phyloP scores from a whole-genome alignment of 371 early-diverging fungal species.

The Nosema granulosis region DNA sequence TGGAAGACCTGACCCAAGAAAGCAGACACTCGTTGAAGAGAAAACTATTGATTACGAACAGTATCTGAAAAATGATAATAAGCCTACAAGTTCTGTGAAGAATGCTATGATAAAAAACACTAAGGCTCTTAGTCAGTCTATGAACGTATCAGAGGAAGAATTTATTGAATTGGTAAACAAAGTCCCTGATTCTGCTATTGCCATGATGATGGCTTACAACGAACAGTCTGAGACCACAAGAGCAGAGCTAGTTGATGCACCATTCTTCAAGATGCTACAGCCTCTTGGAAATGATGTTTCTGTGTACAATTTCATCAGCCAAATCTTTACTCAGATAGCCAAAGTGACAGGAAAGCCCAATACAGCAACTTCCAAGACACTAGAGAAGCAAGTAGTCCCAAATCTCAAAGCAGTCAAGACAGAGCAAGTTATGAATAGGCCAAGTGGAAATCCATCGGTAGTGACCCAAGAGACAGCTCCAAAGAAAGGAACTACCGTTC shows the following conservation, averaged over 20 bases:
- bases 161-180: conserved; percentile 20
- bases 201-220: conserved; percentile 30
- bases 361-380: conserved; percentile 5
- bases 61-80: background rate
- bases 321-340: conserved; percentile 29
- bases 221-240: background rate
- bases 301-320: background rate
- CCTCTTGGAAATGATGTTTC: background rate
- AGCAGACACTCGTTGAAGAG: background rate
- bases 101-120: conserved; percentile 40
- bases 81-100: background rate
- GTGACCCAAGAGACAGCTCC: background rate
- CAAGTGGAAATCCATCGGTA: background rate
- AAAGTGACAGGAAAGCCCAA: conserved; percentile 32
- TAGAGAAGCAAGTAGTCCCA: conserved; percentile 26
- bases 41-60: conserved; percentile 11
- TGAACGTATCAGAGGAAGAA: conserved; percentile 9
- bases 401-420: conserved; percentile 29
- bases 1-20: conserved; percentile 23
- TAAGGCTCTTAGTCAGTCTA: background rate
- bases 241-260: conserved; percentile 8
- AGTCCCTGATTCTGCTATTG: conserved; percentile 20
- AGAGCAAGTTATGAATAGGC: background rate
- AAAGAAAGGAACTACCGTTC: conserved; percentile 4
- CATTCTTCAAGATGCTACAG: conserved; percentile 16